These are phyloP conservation scores for Wallemia hederae DNA, from an alignment of 1,284 basidiomycete species.

Conservation along the genomic window DNA sequence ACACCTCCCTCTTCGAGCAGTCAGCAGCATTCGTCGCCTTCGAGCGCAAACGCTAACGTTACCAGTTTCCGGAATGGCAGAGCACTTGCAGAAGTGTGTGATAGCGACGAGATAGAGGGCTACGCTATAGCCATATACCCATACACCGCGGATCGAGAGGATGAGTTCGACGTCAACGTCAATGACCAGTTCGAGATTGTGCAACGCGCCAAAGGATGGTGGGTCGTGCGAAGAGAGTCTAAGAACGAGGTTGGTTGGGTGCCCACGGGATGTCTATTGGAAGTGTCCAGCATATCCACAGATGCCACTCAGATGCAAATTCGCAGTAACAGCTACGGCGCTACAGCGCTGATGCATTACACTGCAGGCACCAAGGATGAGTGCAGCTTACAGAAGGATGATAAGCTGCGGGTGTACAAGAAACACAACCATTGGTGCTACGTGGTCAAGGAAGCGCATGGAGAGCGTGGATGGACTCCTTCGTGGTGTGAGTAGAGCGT, in stretches of 20 bases:
- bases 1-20: constrained; percentile 1
- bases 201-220: constrained; percentile 86
- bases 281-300: constrained; percentile 52
- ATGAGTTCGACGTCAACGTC: constrained; percentile 91
- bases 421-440: constrained; percentile 52
- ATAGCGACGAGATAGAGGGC: constrained; percentile 2
- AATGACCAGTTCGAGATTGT: constrained; percentile 79
- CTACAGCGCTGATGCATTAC: constrained; percentile 82
- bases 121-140: constrained; percentile 78
- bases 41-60: not conserved
- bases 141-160: constrained; percentile 83
- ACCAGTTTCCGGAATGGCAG: not conserved
- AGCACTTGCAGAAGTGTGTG: not conserved
- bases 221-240: constrained; percentile 87
- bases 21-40: not conserved
- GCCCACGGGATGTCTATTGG: constrained; percentile 64
- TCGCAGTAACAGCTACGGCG: constrained; percentile 75
- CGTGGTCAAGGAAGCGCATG: constrained; percentile 62
- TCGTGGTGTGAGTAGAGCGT: constrained; percentile 10
- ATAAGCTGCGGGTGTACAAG: constrained; percentile 73
- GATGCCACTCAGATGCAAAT: constrained; percentile 58
- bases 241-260: constrained; percentile 61
- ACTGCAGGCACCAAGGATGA: constrained; percentile 68
- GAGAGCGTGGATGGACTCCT: constrained; percentile 73
- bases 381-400: constrained; percentile 54